Evolutionary conservation across 2,329 filamentous ascomycete species (phyloP).

Genomic region (Colletotrichum lini): DNA sequence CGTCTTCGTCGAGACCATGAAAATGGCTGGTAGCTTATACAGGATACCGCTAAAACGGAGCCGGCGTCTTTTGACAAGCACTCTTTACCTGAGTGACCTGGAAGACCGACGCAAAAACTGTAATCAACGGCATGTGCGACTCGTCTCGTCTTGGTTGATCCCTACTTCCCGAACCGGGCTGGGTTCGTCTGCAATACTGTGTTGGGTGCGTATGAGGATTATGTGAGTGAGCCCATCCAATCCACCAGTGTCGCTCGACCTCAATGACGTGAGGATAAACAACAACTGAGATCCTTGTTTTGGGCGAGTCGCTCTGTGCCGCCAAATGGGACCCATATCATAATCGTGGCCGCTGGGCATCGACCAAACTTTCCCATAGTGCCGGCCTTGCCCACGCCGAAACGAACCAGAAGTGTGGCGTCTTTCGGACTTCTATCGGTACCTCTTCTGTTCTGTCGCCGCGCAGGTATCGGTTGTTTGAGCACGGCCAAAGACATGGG

Average conservation of each 20-base stretch:
- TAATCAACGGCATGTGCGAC: not conserved
- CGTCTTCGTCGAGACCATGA: constrained; percentile 37
- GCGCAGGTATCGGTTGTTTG: constrained; percentile 58
- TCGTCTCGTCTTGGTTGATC: constrained; percentile 41
- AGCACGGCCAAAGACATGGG: constrained; percentile 55
- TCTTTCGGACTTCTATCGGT: constrained; percentile 56
- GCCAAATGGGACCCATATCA: constrained; percentile 45
- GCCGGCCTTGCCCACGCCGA: constrained; percentile 45
- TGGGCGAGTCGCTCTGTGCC: constrained; percentile 44
- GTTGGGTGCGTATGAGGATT: no score
- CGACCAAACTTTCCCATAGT: constrained; percentile 49
- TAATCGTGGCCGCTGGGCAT: constrained; percentile 56
- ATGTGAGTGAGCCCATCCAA: no score
- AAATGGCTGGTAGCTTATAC: constrained; percentile 43
- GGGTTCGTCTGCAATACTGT: no score
- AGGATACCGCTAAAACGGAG: constrained; percentile 28
- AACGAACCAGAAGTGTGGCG: constrained; percentile 46
- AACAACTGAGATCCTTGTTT: constrained; percentile 15
- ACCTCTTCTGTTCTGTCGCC: constrained; percentile 61
- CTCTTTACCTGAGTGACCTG: constrained; percentile 42
- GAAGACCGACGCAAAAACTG: constrained; percentile 22
- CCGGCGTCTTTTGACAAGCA: constrained; percentile 46
- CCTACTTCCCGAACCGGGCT: constrained; percentile 30
- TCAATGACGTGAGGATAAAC: constrained; percentile 13
- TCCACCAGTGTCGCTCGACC: not conserved